phyloP scores from a whole-genome alignment of 139 green algal genomes.

The Deuterostichococcus epilithicus region DNA sequence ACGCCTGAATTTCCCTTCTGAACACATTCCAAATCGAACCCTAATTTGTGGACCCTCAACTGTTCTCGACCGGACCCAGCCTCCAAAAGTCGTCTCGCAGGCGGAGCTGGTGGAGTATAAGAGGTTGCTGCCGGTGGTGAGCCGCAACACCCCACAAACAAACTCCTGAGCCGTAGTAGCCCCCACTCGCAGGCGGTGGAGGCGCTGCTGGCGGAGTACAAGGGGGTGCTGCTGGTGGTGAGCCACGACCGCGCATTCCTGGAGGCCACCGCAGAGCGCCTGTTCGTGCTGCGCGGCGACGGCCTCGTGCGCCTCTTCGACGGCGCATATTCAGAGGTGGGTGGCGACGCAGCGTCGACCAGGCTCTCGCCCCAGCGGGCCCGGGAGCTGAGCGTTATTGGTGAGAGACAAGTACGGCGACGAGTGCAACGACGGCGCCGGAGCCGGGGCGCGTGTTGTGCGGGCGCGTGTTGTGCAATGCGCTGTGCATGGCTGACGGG shows the following conservation, averaged over 20 bases:
- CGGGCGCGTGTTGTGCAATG: neutral
- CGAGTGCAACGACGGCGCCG: neutral
- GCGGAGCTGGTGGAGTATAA: too few species aligned
- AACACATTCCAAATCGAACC: too few species aligned
- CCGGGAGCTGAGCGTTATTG: neutral
- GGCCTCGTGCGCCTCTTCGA: slow-evolving; percentile 61
- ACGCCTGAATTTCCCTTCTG: too few species aligned
- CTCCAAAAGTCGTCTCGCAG: too few species aligned
- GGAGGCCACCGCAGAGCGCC: slow-evolving; percentile 50
- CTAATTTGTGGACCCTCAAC: too few species aligned
- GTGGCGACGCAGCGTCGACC: neutral
- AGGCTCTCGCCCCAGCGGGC: neutral
- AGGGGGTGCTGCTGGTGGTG: slow-evolving; percentile 65
- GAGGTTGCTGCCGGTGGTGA: too few species aligned
- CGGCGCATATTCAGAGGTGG: slow-evolving; percentile 53
- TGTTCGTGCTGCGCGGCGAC: slow-evolving; percentile 74
- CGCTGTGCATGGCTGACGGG: neutral
- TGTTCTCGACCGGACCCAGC: too few species aligned
- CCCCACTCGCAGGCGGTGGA: slow-evolving; percentile 29
- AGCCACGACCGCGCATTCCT: slow-evolving; percentile 78
- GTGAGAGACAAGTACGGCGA: neutral
- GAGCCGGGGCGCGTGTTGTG: neutral
- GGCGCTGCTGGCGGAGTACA: slow-evolving; percentile 33
- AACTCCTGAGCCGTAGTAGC: neutral
- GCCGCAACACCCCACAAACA: too few species aligned